phyloP scores from a whole-genome alignment of 768 basidiomycete genomes.

The Psilocybe cubensis region DNA sequence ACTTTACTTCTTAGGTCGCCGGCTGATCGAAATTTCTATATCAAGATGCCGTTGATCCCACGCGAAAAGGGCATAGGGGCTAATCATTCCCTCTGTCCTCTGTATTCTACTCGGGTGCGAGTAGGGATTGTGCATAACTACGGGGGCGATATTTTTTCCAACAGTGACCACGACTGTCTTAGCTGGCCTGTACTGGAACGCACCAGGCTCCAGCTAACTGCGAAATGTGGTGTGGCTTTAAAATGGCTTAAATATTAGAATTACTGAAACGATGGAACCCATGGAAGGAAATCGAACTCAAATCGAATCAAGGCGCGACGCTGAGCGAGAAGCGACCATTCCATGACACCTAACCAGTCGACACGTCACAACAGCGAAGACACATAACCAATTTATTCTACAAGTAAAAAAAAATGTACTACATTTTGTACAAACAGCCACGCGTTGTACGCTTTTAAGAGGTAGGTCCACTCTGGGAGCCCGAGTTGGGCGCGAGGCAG shows the following conservation, averaged over 20 bases:
- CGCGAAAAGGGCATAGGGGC: neutral
- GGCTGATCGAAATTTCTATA: slow-evolving; percentile 5
- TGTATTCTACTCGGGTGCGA: neutral
- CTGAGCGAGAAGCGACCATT: too few species aligned
- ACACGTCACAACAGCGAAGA: neutral
- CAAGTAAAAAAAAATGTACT: too few species aligned
- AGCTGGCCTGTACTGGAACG: too few species aligned
- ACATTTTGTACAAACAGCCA: too few species aligned
- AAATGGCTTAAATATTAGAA: too few species aligned
- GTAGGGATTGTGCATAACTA: too few species aligned
- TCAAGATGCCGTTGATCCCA: neutral
- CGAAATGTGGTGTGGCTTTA: too few species aligned
- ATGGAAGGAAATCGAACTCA: neutral
- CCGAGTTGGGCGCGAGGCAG: slow-evolving; percentile 33
- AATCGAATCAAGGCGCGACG: neutral
- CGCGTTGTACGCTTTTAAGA: neutral
- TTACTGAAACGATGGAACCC: too few species aligned
- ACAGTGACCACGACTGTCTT: too few species aligned
- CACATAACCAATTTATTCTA: too few species aligned
- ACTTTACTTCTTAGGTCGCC: slow-evolving; percentile 10
- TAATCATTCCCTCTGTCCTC: neutral
- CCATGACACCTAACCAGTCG: neutral
- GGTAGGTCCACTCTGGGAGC: slow-evolving; percentile 28
- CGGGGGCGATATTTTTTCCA: too few species aligned
- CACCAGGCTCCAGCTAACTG: too few species aligned